Evolutionary conservation across 2,329 filamentous ascomycete genomes (phyloP).

Genomic region (Pochonia chlamydosporia): DNA sequence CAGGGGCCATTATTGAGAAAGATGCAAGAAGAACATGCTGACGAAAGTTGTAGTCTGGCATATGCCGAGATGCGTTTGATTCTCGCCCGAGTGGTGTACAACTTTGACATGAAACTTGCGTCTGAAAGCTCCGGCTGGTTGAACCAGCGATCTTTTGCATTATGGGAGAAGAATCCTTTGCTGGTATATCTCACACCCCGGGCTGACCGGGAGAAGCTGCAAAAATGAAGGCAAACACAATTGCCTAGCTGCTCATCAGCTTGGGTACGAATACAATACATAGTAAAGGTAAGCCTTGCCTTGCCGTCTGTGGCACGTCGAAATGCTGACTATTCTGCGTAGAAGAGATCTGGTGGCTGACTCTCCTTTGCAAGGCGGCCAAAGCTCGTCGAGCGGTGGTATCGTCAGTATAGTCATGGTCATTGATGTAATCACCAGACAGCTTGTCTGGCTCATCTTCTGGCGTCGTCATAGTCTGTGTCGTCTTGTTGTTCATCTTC

Average conservation of each 20-base stretch:
- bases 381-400: no score
- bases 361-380: no score
- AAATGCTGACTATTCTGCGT: no score
- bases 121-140: slow-evolving; percentile 7
- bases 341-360: no score
- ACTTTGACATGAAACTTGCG: slow-evolving; percentile 22
- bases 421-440: no score
- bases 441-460: no score
- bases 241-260: not conserved
- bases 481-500: no score
- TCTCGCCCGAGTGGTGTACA: slow-evolving; percentile 19
- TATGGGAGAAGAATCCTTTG: slow-evolving; percentile 9
- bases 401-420: no score
- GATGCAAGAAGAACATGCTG: not conserved
- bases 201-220: not conserved
- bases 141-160: slow-evolving; percentile 1
- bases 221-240: not conserved
- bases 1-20: not conserved
- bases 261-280: no score
- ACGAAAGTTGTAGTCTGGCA: slow-evolving; percentile 17
- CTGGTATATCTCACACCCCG: not conserved
- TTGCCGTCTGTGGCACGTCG: no score
- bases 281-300: no score
- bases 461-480: no score
- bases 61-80: slow-evolving; percentile 25